Percentiles rank a stretch among this genome's conserved stretches.
phyloP scores from a whole-genome alignment of 179 eudicot genomes.

The Pouteria campechiana region DNA sequence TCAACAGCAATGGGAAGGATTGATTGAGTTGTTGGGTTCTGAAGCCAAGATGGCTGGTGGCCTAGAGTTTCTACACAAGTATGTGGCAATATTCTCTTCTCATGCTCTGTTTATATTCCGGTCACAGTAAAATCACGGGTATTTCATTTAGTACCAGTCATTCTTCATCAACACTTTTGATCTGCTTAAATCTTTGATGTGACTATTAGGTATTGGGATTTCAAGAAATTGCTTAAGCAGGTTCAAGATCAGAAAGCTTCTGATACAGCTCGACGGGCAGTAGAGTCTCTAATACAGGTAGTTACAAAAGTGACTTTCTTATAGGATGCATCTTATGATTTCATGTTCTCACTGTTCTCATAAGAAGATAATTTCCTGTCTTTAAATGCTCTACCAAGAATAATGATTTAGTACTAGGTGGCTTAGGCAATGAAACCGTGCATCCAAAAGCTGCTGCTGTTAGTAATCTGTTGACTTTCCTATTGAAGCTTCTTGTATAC shows the following conservation, averaged over 20 bases:
- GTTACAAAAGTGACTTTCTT: too few species aligned
- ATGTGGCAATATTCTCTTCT: conserved; percentile 8
- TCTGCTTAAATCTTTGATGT: conserved; percentile 1
- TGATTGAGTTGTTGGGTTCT: conserved; percentile 74
- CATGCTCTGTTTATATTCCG: background rate
- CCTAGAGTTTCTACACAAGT: conserved; percentile 87
- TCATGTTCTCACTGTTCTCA: too few species aligned
- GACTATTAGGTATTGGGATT: conserved; percentile 76
- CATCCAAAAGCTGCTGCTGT: too few species aligned
- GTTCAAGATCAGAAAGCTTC: conserved; percentile 45
- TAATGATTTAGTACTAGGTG: too few species aligned
- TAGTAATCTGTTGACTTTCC: too few species aligned
- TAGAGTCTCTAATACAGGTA: conserved; percentile 75
- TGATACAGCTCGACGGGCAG: conserved; percentile 72
- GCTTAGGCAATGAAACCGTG: too few species aligned
- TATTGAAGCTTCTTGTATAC: too few species aligned
- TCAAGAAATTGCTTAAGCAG: conserved; percentile 74
- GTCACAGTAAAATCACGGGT: too few species aligned
- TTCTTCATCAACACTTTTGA: background rate
- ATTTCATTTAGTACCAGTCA: background rate
- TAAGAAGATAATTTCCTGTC: too few species aligned
- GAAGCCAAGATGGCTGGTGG: conserved; percentile 84
- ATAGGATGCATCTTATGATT: too few species aligned
- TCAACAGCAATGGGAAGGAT: conserved; percentile 93
- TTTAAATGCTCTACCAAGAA: too few species aligned